phyloP scores from a whole-genome alignment of 2,329 filamentous ascomycete species.

The Fusarium sp. region DNA sequence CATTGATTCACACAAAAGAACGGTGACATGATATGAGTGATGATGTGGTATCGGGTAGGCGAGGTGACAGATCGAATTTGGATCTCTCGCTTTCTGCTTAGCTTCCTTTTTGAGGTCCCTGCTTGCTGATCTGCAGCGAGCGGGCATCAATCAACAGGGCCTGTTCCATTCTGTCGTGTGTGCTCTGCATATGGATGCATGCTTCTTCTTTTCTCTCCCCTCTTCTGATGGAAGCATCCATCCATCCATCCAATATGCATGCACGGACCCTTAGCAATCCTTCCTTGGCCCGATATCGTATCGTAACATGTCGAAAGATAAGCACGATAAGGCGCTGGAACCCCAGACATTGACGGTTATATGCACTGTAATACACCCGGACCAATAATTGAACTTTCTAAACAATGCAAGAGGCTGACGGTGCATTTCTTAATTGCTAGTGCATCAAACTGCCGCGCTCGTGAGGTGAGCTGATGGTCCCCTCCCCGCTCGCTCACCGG shows the following conservation, averaged over 20 bases:
- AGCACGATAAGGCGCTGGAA: slow-evolving; percentile 4
- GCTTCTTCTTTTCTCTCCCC: not conserved
- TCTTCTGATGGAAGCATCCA: not conserved
- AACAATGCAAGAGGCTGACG: not conserved
- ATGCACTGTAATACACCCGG: slow-evolving; percentile 13
- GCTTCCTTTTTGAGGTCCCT: slow-evolving; percentile 4
- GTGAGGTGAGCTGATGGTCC: not conserved
- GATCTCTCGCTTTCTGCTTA: slow-evolving; percentile 11
- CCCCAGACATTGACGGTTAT: not conserved
- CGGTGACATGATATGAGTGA: not conserved
- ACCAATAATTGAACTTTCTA: not conserved
- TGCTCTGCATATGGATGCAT: not conserved
- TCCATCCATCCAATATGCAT: not conserved
- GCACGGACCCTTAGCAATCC: not conserved
- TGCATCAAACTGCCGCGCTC: slow-evolving; percentile 3
- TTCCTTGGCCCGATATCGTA: not conserved
- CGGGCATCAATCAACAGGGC: not conserved
- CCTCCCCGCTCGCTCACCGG: slow-evolving; percentile 21
- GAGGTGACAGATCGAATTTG: slow-evolving; percentile 9
- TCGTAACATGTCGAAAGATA: slow-evolving; percentile 3
- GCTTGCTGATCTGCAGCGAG: slow-evolving; percentile 1
- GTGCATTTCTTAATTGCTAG: not conserved
- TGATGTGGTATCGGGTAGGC: slow-evolving; percentile 1
- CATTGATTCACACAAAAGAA: slow-evolving; percentile 7
- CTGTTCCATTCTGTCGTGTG: not conserved